Conservation (phyloP, 805 yeast genomes). For the Myxozyma vanderwaltii region DNA sequence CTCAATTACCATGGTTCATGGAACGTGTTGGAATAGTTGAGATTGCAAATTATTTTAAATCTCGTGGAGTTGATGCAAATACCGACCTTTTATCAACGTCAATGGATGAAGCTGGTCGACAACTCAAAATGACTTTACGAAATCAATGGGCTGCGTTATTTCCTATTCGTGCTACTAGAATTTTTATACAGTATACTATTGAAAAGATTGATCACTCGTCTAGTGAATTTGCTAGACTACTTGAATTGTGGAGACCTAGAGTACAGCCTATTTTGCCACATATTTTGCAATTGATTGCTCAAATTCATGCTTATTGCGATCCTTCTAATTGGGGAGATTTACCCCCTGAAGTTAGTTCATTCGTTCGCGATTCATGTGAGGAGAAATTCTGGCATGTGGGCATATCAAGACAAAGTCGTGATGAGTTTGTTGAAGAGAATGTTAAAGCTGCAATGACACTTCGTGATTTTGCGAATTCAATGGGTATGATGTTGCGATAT, state of each 20-base stretch:
- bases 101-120: slow-evolving; percentile 88
- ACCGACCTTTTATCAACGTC: slow-evolving; percentile 74
- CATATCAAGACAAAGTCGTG: slow-evolving; percentile 89
- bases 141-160: slow-evolving; percentile 92
- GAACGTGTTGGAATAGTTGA: slow-evolving; percentile 92
- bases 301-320: slow-evolving; percentile 91
- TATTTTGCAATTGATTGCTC: slow-evolving; percentile 80
- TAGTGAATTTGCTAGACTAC: slow-evolving; percentile 67
- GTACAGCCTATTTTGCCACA: slow-evolving; percentile 90
- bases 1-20: slow-evolving; percentile 97
- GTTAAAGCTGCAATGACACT: slow-evolving; percentile 91
- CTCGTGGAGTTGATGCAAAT: slow-evolving; percentile 73
- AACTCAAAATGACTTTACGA: slow-evolving; percentile 72
- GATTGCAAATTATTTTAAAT: slow-evolving; percentile 86
- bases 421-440: slow-evolving; percentile 90
- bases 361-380: slow-evolving; percentile 83
- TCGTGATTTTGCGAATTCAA: slow-evolving; percentile 96
- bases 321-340: slow-evolving; percentile 87
- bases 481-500: slow-evolving; percentile 92
- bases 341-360: slow-evolving; percentile 87
- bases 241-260: slow-evolving; percentile 88
- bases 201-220: slow-evolving; percentile 83
- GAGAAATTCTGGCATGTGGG: slow-evolving; percentile 99
- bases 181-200: slow-evolving; percentile 91
- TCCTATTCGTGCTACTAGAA: slow-evolving; percentile 93